These are phyloP conservation scores for Mycosphaerella sp. DNA, from an alignment of 2,329 filamentous ascomycete genomes.

Conservation along the genomic window DNA sequence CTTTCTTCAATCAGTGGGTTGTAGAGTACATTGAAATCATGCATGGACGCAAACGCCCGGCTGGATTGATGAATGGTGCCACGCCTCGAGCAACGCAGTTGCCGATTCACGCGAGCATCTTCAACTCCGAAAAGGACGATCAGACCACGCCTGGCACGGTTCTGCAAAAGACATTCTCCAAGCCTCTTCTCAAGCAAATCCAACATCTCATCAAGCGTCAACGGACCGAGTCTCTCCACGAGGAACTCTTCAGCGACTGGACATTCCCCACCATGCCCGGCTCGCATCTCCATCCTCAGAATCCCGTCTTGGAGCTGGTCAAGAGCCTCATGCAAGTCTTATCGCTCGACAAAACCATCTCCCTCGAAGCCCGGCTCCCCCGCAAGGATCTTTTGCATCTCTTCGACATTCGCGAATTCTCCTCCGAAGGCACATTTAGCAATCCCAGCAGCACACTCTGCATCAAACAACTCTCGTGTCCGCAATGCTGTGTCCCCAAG, in stretches of 20 bases:
- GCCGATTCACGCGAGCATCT: conserved; percentile 49
- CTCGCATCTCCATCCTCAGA: conserved; percentile 56
- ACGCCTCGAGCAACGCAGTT: conserved; percentile 55
- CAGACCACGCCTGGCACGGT: conserved; percentile 54
- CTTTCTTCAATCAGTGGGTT: conserved; percentile 84
- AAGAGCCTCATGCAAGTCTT: conserved; percentile 92
- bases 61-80: conserved; percentile 36
- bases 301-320: conserved; percentile 82
- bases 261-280: conserved; percentile 74
- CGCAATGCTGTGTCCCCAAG: conserved; percentile 80
- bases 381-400: conserved; percentile 82
- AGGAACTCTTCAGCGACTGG: conserved; percentile 81
- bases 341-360: conserved; percentile 82
- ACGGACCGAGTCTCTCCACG: conserved; percentile 80
- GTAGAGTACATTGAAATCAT: conserved; percentile 93
- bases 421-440: conserved; percentile 73
- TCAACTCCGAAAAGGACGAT: conserved; percentile 53
- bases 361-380: conserved; percentile 76
- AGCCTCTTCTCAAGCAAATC: conserved; percentile 84
- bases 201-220: conserved; percentile 74
- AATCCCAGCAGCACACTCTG: conserved; percentile 75
- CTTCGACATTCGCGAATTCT: conserved; percentile 94
- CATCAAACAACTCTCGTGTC: conserved; percentile 72
- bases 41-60: conserved; percentile 73
- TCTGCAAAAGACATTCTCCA: conserved; percentile 76